phyloP scores from a whole-genome alignment of 1,284 basidiomycete genomes.

The Retiboletus flavoniger region DNA sequence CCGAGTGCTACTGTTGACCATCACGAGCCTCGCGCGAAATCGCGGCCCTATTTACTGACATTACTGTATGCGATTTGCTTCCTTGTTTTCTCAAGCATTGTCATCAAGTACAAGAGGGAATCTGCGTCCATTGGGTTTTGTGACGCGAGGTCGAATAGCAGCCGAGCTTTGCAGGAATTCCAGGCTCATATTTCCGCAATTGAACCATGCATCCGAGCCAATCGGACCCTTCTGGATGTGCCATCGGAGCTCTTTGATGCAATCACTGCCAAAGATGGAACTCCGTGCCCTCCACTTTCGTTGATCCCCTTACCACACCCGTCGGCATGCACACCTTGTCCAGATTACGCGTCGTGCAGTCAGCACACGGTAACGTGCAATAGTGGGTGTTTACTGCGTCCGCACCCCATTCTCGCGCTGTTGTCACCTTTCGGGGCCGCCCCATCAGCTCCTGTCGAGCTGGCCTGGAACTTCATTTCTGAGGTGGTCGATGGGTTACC shows the following conservation, averaged over 20 bases:
- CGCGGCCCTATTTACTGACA: conserved; percentile 34
- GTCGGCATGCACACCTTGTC: conserved; percentile 80
- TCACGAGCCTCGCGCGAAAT: conserved; percentile 13
- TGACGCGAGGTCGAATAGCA: conserved; percentile 65
- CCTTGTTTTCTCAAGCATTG: conserved; percentile 41
- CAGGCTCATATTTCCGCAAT: conserved; percentile 47
- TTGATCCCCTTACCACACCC: conserved; percentile 62
- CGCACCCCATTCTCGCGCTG: conserved; percentile 54
- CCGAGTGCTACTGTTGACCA: conserved; percentile 33
- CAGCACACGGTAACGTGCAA: conserved; percentile 68
- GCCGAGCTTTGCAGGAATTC: conserved; percentile 53
- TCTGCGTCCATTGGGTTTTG: conserved; percentile 82
- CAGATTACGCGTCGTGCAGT: conserved; percentile 75
- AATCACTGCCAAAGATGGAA: conserved; percentile 36
- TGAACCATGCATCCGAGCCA: conserved; percentile 60
- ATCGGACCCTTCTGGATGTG: conserved; percentile 44
- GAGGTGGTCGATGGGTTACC: conserved; percentile 69
- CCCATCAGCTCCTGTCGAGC: conserved; percentile 42
- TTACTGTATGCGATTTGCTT: conserved; percentile 41
- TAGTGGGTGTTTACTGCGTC: conserved; percentile 69
- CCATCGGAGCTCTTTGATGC: conserved; percentile 29
- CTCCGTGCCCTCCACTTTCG: conserved; percentile 52
- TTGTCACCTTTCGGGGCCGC: conserved; percentile 41
- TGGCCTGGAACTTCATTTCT: conserved; percentile 48
- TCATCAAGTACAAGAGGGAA: conserved; percentile 59